Evolutionary conservation across 495 filamentous ascomycete genomes (phyloP), one percentile per base, ranked within the genome.

Genomic region (Annulohypoxylon moriforme): DNA sequence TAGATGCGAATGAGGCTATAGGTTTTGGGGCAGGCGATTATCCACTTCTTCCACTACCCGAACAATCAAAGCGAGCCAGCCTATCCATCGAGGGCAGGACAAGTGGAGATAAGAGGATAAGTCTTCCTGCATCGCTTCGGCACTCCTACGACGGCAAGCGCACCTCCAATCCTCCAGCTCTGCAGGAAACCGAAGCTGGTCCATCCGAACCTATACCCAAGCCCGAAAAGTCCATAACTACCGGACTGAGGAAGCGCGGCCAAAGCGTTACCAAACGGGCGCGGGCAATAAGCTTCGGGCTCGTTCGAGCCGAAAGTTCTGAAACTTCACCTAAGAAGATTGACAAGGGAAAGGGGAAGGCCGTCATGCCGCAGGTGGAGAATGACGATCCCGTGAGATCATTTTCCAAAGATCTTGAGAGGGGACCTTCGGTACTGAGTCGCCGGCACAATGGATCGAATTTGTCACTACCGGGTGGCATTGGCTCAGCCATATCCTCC

Each of bases 1-100:
- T 72, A 29, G 68, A 73, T 34, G 63, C 78, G 11, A 64, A 68
- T 38, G 71, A 83, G 56, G 70, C 77, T 29, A 75, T 69, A 58
- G 78, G 74, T 29, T 76, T 75, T 68, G 78, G 78, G 13, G 81
- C 88, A 79, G 89, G 89, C 81, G 89, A 89, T 49, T 89, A 88
- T 72, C 91, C 91, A 14, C 87, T 94, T 16, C 84, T 94, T 57
- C 88, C 89, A 11, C 85, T 92, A 33, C 87, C 90, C 50, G 90
- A 93, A 69, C 87, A 88, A 69, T 89, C 87, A 47, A 86, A 87
- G 73, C 77, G 83, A 18, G 77, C 83, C 55, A 92, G 89, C 73
- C 81, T 91, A 29, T 83, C 90, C 64, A 87, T 93, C 57, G 90
- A 93, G 69, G 87, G 86, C 68, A 89, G 85, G 64, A 85, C 87